Base-by-base conservation (phyloP, 2,329 filamentous ascomycete genomes). In the Phialemoniopsis sp. region DNA sequence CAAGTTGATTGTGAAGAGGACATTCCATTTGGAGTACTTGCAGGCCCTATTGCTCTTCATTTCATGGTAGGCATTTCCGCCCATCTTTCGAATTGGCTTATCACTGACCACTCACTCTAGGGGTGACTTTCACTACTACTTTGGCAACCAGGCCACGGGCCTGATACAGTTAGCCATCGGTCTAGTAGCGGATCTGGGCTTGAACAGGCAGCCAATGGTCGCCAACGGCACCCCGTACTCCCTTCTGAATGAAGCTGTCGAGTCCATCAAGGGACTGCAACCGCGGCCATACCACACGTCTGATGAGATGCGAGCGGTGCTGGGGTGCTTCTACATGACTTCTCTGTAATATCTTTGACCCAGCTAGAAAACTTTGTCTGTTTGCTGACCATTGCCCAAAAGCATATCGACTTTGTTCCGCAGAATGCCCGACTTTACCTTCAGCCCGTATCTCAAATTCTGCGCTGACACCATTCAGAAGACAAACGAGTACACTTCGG, bases 301-400 rank as follows among this genome's bases (percentile, higher is more conserved):
- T 1, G 55, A 60, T 1, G 65, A 69, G 28, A 63, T 64, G 45
- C 59, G 67, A 1, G 57, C 66, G 1, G 49, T 64, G 3, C 44
- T 71, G 1, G 67, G 65, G 0, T 56, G 58, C 36, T 71, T 63
- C 31, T 67, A 67, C 17, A 36, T 64, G 3, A 54, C 57, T 6
- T 60, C 57, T 1, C 34, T 64, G 60, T 61, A 48, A 29, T 56
- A 17, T 9, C 4, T 10, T 8, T 9, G 5, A 16, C 13, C 8
- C 9, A 9, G 16, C 29, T 40, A 26, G 34, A 8, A 12, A 28
- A 16, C 9, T 2, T 37, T 17, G 29, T 31, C 19, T 21, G 15
- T 16, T 19, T n/a, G n/a, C 15, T 34, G n/a, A 10, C 10, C 9
- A 16, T 13, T 8, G 6, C 13, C 12, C 15, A 2, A 10, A 6